phyloP scores from a whole-genome alignment of 257 asterid species.

The Solanum ossicruentum region DNA sequence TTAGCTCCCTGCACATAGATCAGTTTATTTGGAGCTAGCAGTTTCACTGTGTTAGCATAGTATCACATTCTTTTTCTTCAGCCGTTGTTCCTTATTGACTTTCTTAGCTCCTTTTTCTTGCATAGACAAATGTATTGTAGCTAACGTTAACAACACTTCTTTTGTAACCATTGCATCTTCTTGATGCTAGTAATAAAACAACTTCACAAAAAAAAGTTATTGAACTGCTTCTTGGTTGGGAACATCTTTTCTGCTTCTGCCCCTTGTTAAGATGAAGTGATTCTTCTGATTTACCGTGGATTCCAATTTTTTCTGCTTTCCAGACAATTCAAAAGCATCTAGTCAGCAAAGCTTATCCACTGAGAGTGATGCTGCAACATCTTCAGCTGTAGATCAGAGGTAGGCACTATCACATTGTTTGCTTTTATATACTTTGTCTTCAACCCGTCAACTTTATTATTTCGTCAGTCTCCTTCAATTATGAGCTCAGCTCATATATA shows the following conservation, averaged over 20 bases:
- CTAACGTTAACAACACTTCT: background rate
- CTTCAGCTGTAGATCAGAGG: conserved; percentile 59
- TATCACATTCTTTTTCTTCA: background rate
- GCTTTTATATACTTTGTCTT: background rate
- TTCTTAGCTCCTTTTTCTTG: background rate
- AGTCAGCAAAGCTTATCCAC: conserved; percentile 36
- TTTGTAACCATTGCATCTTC: background rate
- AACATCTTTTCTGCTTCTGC: background rate
- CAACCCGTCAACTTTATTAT: background rate
- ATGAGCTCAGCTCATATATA: background rate
- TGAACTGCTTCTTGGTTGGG: background rate
- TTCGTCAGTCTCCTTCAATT: background rate
- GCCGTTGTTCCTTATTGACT: background rate
- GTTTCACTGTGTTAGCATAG: background rate
- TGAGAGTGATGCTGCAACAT: conserved; percentile 31
- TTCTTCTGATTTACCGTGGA: background rate
- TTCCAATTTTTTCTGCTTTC: conserved; percentile 8
- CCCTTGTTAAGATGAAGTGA: background rate
- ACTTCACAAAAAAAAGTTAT: background rate
- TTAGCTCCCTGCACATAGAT: background rate
- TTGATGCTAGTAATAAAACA: background rate
- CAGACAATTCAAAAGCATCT: conserved; percentile 62
- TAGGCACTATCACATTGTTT: conserved; percentile 1
- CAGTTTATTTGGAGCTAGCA: background rate
- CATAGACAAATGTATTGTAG: background rate